Percentiles rank a stretch among this genome's conserved stretches.
These are phyloP conservation scores for Acanthamoeba quina DNA, from an alignment of 208 protist genomes.

Conservation along the genomic window DNA sequence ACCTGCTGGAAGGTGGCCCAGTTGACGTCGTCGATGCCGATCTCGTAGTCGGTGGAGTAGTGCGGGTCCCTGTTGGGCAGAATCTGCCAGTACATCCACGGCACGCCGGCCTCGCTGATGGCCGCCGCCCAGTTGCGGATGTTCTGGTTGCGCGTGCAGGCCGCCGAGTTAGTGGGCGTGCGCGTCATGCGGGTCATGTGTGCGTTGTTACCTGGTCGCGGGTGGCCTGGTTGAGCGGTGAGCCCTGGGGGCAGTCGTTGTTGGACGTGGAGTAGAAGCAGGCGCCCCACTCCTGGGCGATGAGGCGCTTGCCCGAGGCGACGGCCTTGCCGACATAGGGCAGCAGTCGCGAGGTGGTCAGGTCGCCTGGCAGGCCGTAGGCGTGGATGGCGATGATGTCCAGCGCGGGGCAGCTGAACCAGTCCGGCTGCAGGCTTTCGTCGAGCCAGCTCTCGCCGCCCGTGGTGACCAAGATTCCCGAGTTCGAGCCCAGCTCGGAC, in stretches of 20 bases:
- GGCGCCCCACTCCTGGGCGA: background rate
- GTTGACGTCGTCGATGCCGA: conserved; percentile 10
- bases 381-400: conserved; percentile 26
- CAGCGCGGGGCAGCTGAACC: background rate
- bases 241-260: background rate
- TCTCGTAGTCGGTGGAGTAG: background rate
- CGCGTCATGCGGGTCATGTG: no score
- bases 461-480: background rate
- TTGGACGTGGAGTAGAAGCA: conserved; percentile 17
- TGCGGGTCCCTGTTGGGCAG: background rate
- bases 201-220: background rate
- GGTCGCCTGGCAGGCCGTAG: background rate
- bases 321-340: conserved; percentile 16
- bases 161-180: no score
- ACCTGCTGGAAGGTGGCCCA: background rate
- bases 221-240: background rate
- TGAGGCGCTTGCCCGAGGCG: background rate
- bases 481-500: conserved; percentile 13
- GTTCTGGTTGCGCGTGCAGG: background rate
- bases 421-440: conserved; percentile 9
- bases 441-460: background rate
- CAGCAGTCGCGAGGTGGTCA: background rate
- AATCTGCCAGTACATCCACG: conserved; percentile 45
- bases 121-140: background rate
- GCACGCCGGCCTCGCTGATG: background rate